Evolutionary conservation across 2,329 filamentous ascomycete species (phyloP).

Genomic region (Penicillium sp.): DNA sequence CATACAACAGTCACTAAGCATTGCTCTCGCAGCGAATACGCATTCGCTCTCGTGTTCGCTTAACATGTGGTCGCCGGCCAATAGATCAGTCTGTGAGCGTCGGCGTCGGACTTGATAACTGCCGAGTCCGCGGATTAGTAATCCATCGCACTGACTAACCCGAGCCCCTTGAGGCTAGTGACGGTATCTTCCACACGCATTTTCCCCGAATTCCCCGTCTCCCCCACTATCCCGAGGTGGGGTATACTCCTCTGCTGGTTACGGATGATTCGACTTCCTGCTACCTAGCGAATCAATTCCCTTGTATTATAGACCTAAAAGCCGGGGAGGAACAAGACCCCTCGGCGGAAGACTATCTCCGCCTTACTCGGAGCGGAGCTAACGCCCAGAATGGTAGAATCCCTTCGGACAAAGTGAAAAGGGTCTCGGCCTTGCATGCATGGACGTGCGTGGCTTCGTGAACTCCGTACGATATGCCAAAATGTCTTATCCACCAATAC

Average conservation of each 20-base stretch:
- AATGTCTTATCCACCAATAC: not conserved
- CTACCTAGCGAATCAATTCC: not conserved
- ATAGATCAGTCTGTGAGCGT: not conserved
- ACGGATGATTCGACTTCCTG: not conserved
- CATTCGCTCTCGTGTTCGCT: conserved; percentile 15
- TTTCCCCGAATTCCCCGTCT: conserved; percentile 4
- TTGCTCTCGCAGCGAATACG: not conserved
- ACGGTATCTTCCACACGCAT: not conserved
- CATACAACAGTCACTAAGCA: not conserved
- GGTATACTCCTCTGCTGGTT: not conserved
- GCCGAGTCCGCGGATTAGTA: conserved; percentile 2
- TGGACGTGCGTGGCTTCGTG: not conserved
- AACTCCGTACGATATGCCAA: not conserved
- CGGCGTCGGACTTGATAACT: conserved; percentile 2
- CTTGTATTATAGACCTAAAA: not conserved
- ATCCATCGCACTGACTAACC: not conserved
- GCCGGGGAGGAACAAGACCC: not conserved
- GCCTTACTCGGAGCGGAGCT: not conserved
- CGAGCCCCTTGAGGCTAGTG: no score
- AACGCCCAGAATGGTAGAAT: not conserved
- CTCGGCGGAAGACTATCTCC: conserved; percentile 2
- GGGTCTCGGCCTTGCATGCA: not conserved
- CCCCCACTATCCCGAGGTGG: not conserved
- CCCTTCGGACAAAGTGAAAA: not conserved
- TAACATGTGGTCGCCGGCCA: not conserved